phyloP scores from a whole-genome alignment of 345 rosid genomes.

The Viola odorata region DNA sequence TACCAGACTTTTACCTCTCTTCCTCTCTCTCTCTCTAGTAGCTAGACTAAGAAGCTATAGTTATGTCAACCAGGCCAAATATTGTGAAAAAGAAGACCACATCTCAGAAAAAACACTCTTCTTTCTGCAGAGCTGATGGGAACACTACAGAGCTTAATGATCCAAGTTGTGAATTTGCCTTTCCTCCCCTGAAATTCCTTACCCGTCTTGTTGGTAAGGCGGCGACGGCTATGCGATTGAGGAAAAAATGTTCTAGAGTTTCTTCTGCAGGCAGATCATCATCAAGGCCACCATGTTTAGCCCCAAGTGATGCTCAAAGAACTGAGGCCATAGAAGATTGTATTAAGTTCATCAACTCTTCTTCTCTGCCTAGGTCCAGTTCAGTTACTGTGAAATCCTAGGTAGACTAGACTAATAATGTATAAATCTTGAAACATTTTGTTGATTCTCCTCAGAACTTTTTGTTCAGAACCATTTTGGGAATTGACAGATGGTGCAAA shows the following conservation, averaged over 20 bases:
- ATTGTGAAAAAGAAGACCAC: conserved; percentile 10
- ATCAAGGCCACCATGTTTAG: conserved; percentile 22
- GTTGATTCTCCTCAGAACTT: too few species aligned
- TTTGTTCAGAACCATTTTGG: neutral
- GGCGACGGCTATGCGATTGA: conserved; percentile 35
- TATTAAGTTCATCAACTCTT: conserved; percentile 70
- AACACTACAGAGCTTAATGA: conserved; percentile 16
- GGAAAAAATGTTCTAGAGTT: conserved; percentile 31
- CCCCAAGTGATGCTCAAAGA: conserved; percentile 49
- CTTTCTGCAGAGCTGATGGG: conserved; percentile 9
- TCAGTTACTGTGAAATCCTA: conserved; percentile 25
- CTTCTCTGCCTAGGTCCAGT: conserved; percentile 46
- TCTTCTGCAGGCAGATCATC: conserved; percentile 39
- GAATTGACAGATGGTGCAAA: too few species aligned
- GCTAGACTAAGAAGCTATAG: neutral
- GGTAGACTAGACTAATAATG: conserved; percentile 6
- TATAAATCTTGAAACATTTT: neutral
- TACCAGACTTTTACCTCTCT: conserved; percentile 6
- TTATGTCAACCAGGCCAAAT: conserved; percentile 31
- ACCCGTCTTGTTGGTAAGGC: conserved; percentile 39
- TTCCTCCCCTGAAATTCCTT: conserved; percentile 42
- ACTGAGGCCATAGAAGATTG: conserved; percentile 73
- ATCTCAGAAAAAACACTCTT: too few species aligned
- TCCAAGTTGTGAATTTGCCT: conserved; percentile 45
- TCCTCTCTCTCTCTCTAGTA: neutral